These are phyloP conservation scores for Boechera stricta DNA, from an alignment of 345 rosid genomes.

Conservation along the genomic window DNA sequence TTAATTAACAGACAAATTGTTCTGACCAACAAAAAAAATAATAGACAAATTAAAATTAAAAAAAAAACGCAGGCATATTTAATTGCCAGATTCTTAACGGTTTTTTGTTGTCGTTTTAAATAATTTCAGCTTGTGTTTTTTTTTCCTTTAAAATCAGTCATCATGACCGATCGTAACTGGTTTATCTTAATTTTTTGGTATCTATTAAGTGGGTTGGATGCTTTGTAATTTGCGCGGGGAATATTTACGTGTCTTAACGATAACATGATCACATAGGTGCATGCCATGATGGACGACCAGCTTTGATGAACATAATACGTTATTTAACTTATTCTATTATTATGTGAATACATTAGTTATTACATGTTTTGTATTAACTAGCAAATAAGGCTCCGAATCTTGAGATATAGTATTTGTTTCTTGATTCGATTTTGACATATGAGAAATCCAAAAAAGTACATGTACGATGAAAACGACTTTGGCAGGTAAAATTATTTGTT, in stretches of 20 bases:
- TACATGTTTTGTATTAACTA: neutral
- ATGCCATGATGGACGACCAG: conserved; percentile 20
- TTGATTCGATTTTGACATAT: neutral
- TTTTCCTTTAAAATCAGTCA: neutral
- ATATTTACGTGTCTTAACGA: conserved; percentile 35
- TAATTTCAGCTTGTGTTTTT: neutral
- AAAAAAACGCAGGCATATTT: neutral
- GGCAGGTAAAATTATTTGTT: neutral
- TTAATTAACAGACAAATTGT: neutral
- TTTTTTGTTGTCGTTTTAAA: neutral
- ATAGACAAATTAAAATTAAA: neutral
- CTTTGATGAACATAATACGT: neutral
- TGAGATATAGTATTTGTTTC: neutral
- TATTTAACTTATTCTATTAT: neutral
- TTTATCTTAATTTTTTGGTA: neutral
- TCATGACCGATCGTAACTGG: neutral
- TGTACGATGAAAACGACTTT: neutral
- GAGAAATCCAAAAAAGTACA: neutral
- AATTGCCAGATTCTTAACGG: conserved; percentile 19
- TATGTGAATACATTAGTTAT: neutral
- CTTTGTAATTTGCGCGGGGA: conserved; percentile 36
- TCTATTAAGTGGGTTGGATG: neutral
- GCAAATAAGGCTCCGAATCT: neutral
- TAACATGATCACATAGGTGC: neutral
- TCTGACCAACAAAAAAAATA: too few relatives aligned